Evolutionary conservation across 331 rosid genomes (phyloP).

Genomic region (Rhamnella rubrinervis): DNA sequence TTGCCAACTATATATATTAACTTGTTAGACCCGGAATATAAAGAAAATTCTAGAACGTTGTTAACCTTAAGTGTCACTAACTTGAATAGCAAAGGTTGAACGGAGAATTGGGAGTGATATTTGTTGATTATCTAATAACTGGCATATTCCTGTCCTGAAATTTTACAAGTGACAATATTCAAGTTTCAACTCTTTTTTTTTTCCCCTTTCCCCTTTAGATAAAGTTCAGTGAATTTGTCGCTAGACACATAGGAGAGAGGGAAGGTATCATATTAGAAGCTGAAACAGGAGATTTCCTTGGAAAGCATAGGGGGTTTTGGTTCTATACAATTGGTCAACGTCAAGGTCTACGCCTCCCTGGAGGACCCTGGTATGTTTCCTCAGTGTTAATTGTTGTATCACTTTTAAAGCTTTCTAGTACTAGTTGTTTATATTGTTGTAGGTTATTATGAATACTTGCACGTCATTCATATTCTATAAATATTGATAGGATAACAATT

Average conservation of each 20-base stretch:
- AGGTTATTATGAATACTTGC: background rate
- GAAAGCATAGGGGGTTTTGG: conserved; percentile 94
- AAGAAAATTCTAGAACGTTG: no score
- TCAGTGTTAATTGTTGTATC: conserved; percentile 8
- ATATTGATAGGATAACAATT: no score
- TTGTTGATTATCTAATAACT: background rate
- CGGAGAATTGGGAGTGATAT: background rate
- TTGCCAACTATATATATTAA: background rate
- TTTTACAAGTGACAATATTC: background rate
- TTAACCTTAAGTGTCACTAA: background rate
- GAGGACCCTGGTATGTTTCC: conserved; percentile 85
- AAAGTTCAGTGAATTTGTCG: conserved; percentile 90
- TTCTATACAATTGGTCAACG: conserved; percentile 96
- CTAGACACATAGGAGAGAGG: conserved; percentile 81
- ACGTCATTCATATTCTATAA: no score
- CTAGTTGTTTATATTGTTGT: background rate
- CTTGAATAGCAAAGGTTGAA: conserved; percentile 8
- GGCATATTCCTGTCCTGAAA: background rate
- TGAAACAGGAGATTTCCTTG: conserved; percentile 90
- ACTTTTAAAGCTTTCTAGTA: background rate
- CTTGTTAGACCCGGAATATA: background rate
- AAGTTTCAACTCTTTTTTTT: background rate
- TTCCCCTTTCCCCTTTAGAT: conserved; percentile 44
- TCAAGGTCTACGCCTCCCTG: conserved; percentile 82
- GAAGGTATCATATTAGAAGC: conserved; percentile 95